These are phyloP conservation scores for Pseudognaphalium luteoalbum DNA, from an alignment of 129 eudicot species.

Conservation along the genomic window DNA sequence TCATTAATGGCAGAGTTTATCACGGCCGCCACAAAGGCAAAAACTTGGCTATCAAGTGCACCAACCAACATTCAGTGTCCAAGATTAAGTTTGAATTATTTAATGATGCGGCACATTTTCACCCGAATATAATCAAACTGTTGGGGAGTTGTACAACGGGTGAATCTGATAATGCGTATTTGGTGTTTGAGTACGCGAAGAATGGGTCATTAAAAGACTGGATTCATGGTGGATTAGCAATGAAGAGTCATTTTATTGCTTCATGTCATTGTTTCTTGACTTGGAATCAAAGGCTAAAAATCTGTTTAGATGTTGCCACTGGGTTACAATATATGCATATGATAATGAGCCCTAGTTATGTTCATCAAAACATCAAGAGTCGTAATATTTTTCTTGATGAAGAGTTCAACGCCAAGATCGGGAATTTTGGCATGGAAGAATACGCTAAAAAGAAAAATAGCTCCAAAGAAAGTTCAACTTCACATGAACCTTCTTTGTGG, in stretches of 20 bases:
- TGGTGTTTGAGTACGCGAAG: constrained; percentile 67
- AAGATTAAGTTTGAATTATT: constrained; percentile 54
- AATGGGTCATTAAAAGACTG: constrained; percentile 85
- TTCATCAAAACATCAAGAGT: constrained; percentile 54
- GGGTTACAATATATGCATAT: constrained; percentile 74
- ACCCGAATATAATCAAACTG: constrained; percentile 60
- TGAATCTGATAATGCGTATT: constrained; percentile 34
- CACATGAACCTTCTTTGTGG: constrained; percentile 23
- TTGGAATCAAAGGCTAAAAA: constrained; percentile 81
- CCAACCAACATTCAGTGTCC: constrained; percentile 31
- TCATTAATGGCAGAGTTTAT: constrained; percentile 62
- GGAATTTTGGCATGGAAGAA: constrained; percentile 43
- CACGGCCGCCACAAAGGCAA: constrained; percentile 70
- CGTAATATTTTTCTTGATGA: constrained; percentile 72
- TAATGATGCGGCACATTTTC: constrained; percentile 49
- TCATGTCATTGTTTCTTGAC: constrained; percentile 67
- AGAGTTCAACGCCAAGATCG: constrained; percentile 71
- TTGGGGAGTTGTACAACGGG: constrained; percentile 41
- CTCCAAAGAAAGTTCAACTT: neutral
- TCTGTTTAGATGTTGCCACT: constrained; percentile 73
- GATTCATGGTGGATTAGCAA: constrained; percentile 83
- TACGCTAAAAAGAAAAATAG: neutral
- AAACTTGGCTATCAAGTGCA: constrained; percentile 54
- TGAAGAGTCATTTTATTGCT: constrained; percentile 79
- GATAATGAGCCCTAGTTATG: constrained; percentile 54